Evolutionary conservation across 1,139 yeast species (phyloP), one percentile per base, ranked within the genome.

Genomic region (Pneumocystis wakefieldiae): DNA sequence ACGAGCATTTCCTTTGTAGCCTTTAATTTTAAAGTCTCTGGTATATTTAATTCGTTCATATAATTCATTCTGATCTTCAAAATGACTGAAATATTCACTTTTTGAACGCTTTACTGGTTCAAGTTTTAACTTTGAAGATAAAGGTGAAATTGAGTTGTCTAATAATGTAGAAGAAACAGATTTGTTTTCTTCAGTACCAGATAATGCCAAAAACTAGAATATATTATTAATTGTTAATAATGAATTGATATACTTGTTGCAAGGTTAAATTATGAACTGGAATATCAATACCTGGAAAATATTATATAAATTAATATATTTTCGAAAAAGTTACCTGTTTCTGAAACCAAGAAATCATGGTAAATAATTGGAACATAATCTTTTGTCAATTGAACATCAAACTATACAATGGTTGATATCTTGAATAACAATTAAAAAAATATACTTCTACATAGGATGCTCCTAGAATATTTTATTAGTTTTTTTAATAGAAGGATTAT

Each of bases 371-470:
- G 97, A 14, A 89, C 84, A 68, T 79, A 79, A 74, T 92, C 97
- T 71, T 90, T 90, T n/a, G 98, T 92, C 68, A 92, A 77, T 73
- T 92, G 98, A 53, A 92, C 97, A 74, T 92, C 98, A 73, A 92
- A 92, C 74, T 57, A 57, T 37, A 32, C 7, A 57, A 19, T 19
- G n/a, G 15, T 37, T 37, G 41, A 17, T 57, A 48, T 48, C 28
- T 24, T 48, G 12, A 48, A 19, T 57, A 57, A 14, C 12, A 39
- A 57, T 12, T 12, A 24, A 57, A 15, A 37, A 39, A 24, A 48
- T n/a, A 29, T 57, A 57, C 59, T 39, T 92, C 98, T 62, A 77
- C 80, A 65, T 77, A 77, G 39, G 76, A 71, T 12, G 95, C 97
- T 53, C 98, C 98, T 68, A 48, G 12, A 48, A 48, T 12, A 32